phyloP scores from a whole-genome alignment of 1,284 basidiomycete genomes.

The Melampsora larici-populina region DNA sequence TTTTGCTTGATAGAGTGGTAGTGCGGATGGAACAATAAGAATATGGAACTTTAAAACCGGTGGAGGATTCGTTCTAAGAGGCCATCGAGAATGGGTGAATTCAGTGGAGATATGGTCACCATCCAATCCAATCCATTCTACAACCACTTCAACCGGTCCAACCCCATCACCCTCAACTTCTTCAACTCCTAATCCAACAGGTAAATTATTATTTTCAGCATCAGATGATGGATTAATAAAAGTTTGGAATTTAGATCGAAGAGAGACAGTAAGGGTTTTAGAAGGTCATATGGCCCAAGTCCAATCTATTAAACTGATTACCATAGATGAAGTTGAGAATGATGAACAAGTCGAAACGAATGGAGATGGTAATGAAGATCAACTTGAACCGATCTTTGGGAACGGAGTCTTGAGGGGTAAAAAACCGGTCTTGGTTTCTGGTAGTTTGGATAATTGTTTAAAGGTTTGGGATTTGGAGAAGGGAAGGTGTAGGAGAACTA shows the following conservation, averaged over 20 bases:
- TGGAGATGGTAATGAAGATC: too few species aligned
- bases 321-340: background rate
- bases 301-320: constrained; percentile 78
- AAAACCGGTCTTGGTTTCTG: constrained; percentile 74
- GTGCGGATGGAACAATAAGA: constrained; percentile 75
- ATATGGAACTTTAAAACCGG: constrained; percentile 90
- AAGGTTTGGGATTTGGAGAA: constrained; percentile 93
- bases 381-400: constrained; percentile 47
- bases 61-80: constrained; percentile 84
- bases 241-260: constrained; percentile 82
- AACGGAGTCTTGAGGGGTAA: background rate
- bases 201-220: constrained; percentile 89
- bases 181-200: background rate
- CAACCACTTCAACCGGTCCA: too few species aligned
- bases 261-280: constrained; percentile 79
- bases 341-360: too few species aligned
- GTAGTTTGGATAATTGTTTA: constrained; percentile 91
- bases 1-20: constrained; percentile 62
- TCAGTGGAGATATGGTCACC: constrained; percentile 63
- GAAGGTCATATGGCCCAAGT: constrained; percentile 91
- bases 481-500: constrained; percentile 69
- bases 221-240: constrained; percentile 91
- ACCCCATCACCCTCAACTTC: background rate
- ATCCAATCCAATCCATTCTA: too few species aligned
- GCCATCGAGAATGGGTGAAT: constrained; percentile 96